These are phyloP conservation scores for Dendrobium nobile DNA, from an alignment of 106 monocot genomes.

Conservation along the genomic window DNA sequence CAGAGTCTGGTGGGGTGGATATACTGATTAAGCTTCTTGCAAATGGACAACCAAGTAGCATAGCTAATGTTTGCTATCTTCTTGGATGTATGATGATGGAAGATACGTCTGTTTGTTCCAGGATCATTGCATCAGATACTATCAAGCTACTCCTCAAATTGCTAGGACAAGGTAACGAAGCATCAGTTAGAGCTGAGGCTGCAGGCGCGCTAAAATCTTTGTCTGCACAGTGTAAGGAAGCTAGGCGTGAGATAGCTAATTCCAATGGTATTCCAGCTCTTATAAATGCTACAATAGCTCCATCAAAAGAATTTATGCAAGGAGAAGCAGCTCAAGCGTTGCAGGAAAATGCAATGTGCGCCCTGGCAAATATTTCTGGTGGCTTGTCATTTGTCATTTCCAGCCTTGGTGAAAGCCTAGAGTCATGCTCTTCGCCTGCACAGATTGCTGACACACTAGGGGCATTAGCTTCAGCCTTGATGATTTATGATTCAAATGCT, in stretches of 20 bases:
- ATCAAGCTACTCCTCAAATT: conserved; percentile 81
- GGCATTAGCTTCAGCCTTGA: conserved; percentile 92
- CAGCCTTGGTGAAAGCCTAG: conserved; percentile 94
- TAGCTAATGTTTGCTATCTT: conserved; percentile 90
- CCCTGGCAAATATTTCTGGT: conserved; percentile 96
- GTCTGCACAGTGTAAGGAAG: conserved; percentile 94
- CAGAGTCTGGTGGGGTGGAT: conserved; percentile 67
- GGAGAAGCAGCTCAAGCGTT: conserved; percentile 92
- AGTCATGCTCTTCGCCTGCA: conserved; percentile 64
- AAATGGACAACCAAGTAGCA: conserved; percentile 47
- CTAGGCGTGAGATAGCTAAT: conserved; percentile 83
- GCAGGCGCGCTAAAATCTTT: conserved; percentile 91
- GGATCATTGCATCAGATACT: conserved; percentile 42
- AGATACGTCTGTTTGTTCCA: conserved; percentile 76
- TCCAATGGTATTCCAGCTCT: conserved; percentile 92
- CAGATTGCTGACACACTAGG: conserved; percentile 95
- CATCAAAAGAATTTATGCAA: conserved; percentile 99
- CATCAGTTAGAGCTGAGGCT: conserved; percentile 94
- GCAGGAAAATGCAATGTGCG: conserved; percentile 99
- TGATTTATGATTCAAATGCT: conserved; percentile 93
- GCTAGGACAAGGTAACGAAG: conserved; percentile 79
- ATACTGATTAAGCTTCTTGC: conserved; percentile 77
- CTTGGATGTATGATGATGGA: conserved; percentile 84
- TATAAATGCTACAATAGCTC: conserved; percentile 98
- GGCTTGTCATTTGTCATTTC: conserved; percentile 93